A percentile compares a stretch with the other conserved stretches of the same genome.
These are phyloP conservation scores for Leptographium galeiforme DNA, from an alignment of 2,329 filamentous ascomycete species.

Conservation along the genomic window DNA sequence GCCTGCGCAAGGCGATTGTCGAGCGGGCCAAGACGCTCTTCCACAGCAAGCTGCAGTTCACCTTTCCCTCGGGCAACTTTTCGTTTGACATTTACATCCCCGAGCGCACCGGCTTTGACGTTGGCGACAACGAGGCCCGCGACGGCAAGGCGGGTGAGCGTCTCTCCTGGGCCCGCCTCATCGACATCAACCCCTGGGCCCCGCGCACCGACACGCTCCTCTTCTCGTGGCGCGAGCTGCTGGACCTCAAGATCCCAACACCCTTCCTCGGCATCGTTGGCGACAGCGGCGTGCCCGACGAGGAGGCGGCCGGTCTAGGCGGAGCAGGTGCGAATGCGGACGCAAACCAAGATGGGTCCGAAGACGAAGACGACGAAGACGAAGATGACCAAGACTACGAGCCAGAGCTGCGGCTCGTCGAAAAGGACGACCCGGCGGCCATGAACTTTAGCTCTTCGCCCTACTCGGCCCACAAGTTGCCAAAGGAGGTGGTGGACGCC, in stretches of 20 bases:
- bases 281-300: constrained; percentile 13
- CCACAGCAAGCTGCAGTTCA: constrained; percentile 54
- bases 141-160: constrained; percentile 30
- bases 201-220: constrained; percentile 75
- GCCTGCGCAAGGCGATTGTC: constrained; percentile 50
- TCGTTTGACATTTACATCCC: constrained; percentile 90
- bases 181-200: constrained; percentile 95
- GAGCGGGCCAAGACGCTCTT: constrained; percentile 67
- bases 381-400: constrained; percentile 44
- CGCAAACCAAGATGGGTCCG: constrained; percentile 26
- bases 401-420: constrained; percentile 72
- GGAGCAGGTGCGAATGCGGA: constrained; percentile 19
- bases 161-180: constrained; percentile 65
- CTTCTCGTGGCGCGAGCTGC: constrained; percentile 80
- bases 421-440: constrained; percentile 69
- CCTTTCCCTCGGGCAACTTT: constrained; percentile 74
- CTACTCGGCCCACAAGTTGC: constrained; percentile 91
- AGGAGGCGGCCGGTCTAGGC: constrained; percentile 18
- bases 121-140: constrained; percentile 20
- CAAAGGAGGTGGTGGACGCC: constrained; percentile 76
- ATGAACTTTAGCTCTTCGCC: constrained; percentile 75
- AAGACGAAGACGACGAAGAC: constrained; percentile 19
- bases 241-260: constrained; percentile 52
- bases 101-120: constrained; percentile 36
- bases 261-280: constrained; percentile 37